Base-by-base conservation (phyloP, 768 basidiomycete genomes). In the Termitomyces bulborhizus region DNA sequence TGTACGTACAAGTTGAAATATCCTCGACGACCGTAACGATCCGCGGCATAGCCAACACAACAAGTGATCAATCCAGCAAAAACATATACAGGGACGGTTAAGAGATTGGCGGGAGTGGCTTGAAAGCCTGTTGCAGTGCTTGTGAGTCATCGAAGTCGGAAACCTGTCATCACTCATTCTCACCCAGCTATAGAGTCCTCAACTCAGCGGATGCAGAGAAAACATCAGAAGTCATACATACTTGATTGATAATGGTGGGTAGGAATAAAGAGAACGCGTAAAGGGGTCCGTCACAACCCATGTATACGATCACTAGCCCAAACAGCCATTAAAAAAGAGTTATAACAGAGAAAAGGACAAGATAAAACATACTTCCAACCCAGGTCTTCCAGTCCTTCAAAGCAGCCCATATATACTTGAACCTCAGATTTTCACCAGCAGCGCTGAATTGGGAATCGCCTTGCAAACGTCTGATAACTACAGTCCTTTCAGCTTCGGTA, bases 241-340 rank as follows among this genome's bases (percentile, higher is more conserved):
- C 83, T 70, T 85, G 72, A 56, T 79, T 84, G 66, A 90, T 90
- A 64, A 91, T 90, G 42, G 82, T 86, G 0, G 89, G 89, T 52
- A 89, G 70, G 75, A 92, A 92, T 44, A 90, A 69, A 21, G 87
- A 76, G 68, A 90, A 89, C 0, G 88, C 86, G 59, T 90, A 91
- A 44, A 91, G 68, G 0, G 88, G 86, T 69, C 77, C 84, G 64
- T 83, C 84, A 44, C 68, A 69, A 12, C 83, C 83, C 57, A 67
- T 69, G 59, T 84, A 85, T 15, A 82, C 63, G 5, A 83, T 41
- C 75, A 85, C 85, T 85, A 27, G 15, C 15, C 26, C 26, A 3
- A 21, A 16, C 21, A 11, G n/a, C 15, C 34, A 16, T 46, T n/a
- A 39, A 13, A 40, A 39, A 13, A 40, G 5, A 36, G 16, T 42